Base-by-base conservation (phyloP, 768 basidiomycete species). In the Leccinum boreale region DNA sequence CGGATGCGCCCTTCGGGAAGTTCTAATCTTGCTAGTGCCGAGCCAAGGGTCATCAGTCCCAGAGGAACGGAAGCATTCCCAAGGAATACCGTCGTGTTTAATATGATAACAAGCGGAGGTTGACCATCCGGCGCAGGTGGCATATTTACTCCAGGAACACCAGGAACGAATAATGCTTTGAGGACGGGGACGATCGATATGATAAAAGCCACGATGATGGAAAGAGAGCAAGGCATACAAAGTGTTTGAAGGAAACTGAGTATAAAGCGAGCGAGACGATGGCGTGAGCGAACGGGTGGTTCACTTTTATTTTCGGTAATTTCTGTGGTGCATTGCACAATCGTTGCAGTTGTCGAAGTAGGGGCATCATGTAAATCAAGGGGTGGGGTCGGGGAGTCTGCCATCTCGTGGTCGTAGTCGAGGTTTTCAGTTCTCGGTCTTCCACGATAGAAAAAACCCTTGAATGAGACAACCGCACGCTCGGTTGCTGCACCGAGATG, bases 41-140 rank as follows among this genome's bases (percentile, higher is more conserved):
- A 83, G 0, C 87, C 87, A 4, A 89, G 75, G 5, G 80, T 83
- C 11, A 85, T 77, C 10, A 89, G 67, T 2, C 85, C 85, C 2
- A 88, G 62, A 0, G 87, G 87, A 0, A 90, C 82, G 4, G 82
- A 81, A 1, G 85, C 86, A 1, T 69, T 79, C 1, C 88, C 86
- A 36, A 87, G 75, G 62, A 89, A 89, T 1, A 73, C 69, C 0
- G 81, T 71, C 0, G 82, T 80, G 55, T 86, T 83, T 55, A 85
- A 63, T 36, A 89, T 46, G 59, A 89, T 79, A 0, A 83, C 78
- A 17, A 89, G 80, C 0, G 87, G 87, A 1, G 88, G 86, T 58
- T 81, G 76, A 0, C 86, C 86, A 61, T 89, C 87, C 0, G 87
- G 87, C 0, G 85, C 84, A 23, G 73, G 47, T 4, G 78, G 77